Percentiles rank a stretch among this genome's conserved stretches.
Evolutionary conservation across 148 eudicot genomes (phyloP).

Genomic region (Heliosperma pusillum): DNA sequence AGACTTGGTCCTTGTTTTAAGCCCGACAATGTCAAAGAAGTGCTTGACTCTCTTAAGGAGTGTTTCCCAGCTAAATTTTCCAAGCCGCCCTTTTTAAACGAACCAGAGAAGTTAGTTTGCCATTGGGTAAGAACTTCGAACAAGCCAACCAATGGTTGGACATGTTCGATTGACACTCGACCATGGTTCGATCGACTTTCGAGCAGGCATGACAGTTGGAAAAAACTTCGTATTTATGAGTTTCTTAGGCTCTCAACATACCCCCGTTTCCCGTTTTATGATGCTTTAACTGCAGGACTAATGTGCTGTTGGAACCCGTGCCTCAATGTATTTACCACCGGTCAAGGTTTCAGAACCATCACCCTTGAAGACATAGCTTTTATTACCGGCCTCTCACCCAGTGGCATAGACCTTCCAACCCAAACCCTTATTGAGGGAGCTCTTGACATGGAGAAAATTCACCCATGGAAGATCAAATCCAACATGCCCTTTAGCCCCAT

Average conservation of each 20-base stretch:
- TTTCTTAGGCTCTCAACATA: conserved; percentile 25
- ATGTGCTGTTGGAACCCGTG: conserved; percentile 29
- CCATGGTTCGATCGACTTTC: conserved; percentile 26
- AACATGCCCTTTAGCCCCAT: conserved; percentile 24
- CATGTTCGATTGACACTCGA: conserved; percentile 26
- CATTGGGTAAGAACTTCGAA: conserved; percentile 26
- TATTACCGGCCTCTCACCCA: conserved; percentile 22
- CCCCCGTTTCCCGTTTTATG: conserved; percentile 22
- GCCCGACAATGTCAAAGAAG: conserved; percentile 23
- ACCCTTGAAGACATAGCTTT: conserved; percentile 27
- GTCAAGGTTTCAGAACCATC: conserved; percentile 27
- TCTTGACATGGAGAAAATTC: conserved; percentile 25
- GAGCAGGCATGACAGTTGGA: conserved; percentile 20
- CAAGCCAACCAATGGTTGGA: conserved; percentile 29
- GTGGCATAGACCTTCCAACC: conserved; percentile 22
- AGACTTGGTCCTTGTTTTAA: conserved; percentile 29
- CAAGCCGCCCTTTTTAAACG: conserved; percentile 23
- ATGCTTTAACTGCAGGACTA: conserved; percentile 19
- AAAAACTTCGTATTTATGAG: conserved; percentile 24
- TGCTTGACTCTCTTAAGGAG: conserved; percentile 17
- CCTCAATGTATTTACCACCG: conserved; percentile 26
- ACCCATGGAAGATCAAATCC: conserved; percentile 26
- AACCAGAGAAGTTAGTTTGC: conserved; percentile 23
- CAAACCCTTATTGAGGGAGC: conserved; percentile 24
- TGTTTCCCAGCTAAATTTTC: conserved; percentile 23